Conservation (phyloP, 2,329 filamentous ascomycete species). For the Aspergillus sp. region DNA sequence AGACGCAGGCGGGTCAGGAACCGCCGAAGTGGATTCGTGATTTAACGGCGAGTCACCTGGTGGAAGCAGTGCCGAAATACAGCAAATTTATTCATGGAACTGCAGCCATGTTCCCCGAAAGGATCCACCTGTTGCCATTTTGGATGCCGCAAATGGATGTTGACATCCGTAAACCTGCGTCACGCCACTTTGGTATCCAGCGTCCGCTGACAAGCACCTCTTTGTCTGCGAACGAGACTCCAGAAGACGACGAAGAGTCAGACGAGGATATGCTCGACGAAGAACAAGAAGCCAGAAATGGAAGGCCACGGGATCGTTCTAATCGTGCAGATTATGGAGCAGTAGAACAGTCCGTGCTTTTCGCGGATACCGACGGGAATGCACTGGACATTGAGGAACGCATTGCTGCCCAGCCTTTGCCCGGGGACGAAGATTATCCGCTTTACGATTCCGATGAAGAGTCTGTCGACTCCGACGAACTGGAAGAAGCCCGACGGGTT, state of each 20-base stretch:
- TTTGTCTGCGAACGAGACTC: slow-evolving; percentile 73
- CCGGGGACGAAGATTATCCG: slow-evolving; percentile 69
- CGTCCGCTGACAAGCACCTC: slow-evolving; percentile 72
- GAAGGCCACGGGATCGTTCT: not conserved
- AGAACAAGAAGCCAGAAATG: slow-evolving; percentile 1
- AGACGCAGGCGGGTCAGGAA: slow-evolving; percentile 92
- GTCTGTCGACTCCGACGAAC: slow-evolving; percentile 69
- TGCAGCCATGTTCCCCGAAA: slow-evolving; percentile 79
- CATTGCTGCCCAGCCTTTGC: slow-evolving; percentile 61
- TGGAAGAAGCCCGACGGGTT: slow-evolving; percentile 74
- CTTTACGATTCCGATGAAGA: slow-evolving; percentile 92
- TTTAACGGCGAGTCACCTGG: slow-evolving; percentile 86
- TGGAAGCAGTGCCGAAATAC: slow-evolving; percentile 98
- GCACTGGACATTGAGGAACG: slow-evolving; percentile 79
- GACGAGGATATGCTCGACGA: slow-evolving; percentile 58
- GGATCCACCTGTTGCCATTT: slow-evolving; percentile 88
- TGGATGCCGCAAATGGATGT: slow-evolving; percentile 99
- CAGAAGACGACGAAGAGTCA: slow-evolving; percentile 68
- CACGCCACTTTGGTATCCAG: slow-evolving; percentile 87
- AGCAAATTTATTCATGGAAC: slow-evolving; percentile 98
- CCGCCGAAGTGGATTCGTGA: slow-evolving; percentile 96
- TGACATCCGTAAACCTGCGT: slow-evolving; percentile 90
- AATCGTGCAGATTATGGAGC: slow-evolving; percentile 35
- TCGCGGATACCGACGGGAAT: slow-evolving; percentile 48
- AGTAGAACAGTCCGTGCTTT: slow-evolving; percentile 51